Evolutionary conservation across 805 yeast species (phyloP).

Genomic region (Pichia deserticola): DNA sequence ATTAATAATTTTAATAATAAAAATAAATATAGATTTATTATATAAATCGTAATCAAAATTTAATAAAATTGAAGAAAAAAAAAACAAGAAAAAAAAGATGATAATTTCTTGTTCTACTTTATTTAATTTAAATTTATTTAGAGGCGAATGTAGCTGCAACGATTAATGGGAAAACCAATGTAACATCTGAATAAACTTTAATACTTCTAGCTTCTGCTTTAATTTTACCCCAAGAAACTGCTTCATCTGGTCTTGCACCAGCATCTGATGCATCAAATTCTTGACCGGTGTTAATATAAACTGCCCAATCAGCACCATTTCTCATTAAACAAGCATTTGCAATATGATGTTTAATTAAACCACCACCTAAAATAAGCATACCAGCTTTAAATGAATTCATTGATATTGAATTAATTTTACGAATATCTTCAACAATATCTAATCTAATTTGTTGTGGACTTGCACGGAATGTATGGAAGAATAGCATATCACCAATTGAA

Average conservation of each 20-base stretch:
- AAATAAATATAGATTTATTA: too few species aligned
- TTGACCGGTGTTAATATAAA: slow-evolving; percentile 95
- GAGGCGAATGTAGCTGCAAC: slow-evolving; percentile 97
- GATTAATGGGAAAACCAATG: slow-evolving; percentile 88
- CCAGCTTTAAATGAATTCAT: slow-evolving; percentile 95
- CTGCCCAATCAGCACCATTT: slow-evolving; percentile 98
- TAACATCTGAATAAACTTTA: slow-evolving; percentile 92
- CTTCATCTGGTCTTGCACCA: slow-evolving; percentile 99
- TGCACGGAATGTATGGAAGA: slow-evolving; percentile 95
- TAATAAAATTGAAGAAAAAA: too few species aligned
- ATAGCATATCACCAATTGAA: slow-evolving; percentile 96
- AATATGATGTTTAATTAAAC: slow-evolving; percentile 92
- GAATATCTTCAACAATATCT: slow-evolving; percentile 91
- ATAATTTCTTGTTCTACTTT: neutral
- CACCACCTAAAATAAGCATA: slow-evolving; percentile 95
- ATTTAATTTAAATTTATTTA: neutral
- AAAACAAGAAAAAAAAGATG: too few species aligned
- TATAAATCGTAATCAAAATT: too few species aligned
- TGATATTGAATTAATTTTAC: slow-evolving; percentile 84
- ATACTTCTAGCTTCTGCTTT: slow-evolving; percentile 88
- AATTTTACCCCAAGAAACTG: slow-evolving; percentile 98
- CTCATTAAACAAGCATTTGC: slow-evolving; percentile 98
- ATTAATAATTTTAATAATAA: too few species aligned
- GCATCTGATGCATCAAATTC: slow-evolving; percentile 99
- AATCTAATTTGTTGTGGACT: slow-evolving; percentile 84